Evolutionary conservation across 139 green algal genomes (phyloP).

Genomic region (Closterium sp.): DNA sequence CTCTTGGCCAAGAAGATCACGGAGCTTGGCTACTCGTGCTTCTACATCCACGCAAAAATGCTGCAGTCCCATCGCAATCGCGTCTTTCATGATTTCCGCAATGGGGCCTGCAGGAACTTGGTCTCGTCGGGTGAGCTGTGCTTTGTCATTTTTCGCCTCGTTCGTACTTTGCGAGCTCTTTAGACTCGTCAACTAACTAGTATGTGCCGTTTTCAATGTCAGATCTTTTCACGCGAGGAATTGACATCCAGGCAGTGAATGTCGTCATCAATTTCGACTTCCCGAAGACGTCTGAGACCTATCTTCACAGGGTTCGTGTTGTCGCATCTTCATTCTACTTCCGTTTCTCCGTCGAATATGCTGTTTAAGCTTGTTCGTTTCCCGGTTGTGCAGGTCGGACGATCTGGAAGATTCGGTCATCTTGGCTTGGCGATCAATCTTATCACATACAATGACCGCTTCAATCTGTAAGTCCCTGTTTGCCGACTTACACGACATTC

Average conservation of each 20-base stretch:
- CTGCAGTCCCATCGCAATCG: slow-evolving; percentile 97
- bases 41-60: slow-evolving; percentile 99
- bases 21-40: slow-evolving; percentile 99
- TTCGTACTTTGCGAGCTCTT: neutral
- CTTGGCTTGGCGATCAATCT: slow-evolving; percentile 97
- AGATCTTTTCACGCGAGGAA: slow-evolving; percentile 95
- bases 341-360: neutral
- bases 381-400: slow-evolving; percentile 66
- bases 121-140: slow-evolving; percentile 78
- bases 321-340: neutral
- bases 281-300: slow-evolving; percentile 98
- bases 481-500: neutral
- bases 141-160: neutral
- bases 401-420: slow-evolving; percentile 97
- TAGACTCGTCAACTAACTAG: neutral
- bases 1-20: slow-evolving; percentile 99
- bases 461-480: slow-evolving; percentile 84
- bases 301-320: slow-evolving; percentile 87
- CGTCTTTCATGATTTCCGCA: slow-evolving; percentile 99
- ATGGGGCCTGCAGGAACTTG: slow-evolving; percentile 96
- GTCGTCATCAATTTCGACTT: slow-evolving; percentile 99
- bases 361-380: neutral
- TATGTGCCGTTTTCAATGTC: neutral
- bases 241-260: slow-evolving; percentile 99
- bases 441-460: slow-evolving; percentile 97